Evolutionary conservation across 129 eudicot species (phyloP), one percentile per base, ranked within the genome.

Genomic region (Apium graveolens): DNA sequence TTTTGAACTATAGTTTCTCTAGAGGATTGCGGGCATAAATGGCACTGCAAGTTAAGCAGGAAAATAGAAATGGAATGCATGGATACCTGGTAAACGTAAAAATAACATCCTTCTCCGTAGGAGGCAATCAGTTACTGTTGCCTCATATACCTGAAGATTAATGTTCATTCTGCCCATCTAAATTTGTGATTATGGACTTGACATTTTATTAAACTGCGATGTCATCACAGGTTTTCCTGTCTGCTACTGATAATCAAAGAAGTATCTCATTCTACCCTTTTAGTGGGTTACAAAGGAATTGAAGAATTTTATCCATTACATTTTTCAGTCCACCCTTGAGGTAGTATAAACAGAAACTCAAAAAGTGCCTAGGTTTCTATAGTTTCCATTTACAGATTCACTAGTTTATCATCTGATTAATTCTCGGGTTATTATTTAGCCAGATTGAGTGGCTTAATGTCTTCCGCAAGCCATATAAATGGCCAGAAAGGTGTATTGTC

Each of bases 1-100:
- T 49, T 49, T 26, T 3, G 62, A 49, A 13, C 60, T 82, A 11
- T 81, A 93, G 98, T 81, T 91, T 72, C 78, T 91, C 17, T 93
- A 96, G 98, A 89, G 96, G 80, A 87, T 93, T 69, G 97, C 88
- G 80, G 97, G 98, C 83, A 76, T 93, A 62, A 89, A 73, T 21
- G 98, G 98, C 78, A 89, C 97, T 93, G 72, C 93, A 93, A 86
- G 91, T 93, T 71, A 97, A 93, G 82, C 89, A 90, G 14, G 96
- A 96, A 81, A 91, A 76, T 79, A 71, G 77, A 79, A 93, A 88
- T 29, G 97, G 96, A 46, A 78, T 42, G 45, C 97, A 89, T 77
- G 98, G 96, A 37, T 93, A 91, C 80, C 80, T 84, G 90, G 98
- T 91, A 89, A 75, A 51, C n/a, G 75, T 68, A 5, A 20, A 42